Conservation (phyloP, 495 filamentous ascomycete species). For the Penicillium coffeae region DNA sequence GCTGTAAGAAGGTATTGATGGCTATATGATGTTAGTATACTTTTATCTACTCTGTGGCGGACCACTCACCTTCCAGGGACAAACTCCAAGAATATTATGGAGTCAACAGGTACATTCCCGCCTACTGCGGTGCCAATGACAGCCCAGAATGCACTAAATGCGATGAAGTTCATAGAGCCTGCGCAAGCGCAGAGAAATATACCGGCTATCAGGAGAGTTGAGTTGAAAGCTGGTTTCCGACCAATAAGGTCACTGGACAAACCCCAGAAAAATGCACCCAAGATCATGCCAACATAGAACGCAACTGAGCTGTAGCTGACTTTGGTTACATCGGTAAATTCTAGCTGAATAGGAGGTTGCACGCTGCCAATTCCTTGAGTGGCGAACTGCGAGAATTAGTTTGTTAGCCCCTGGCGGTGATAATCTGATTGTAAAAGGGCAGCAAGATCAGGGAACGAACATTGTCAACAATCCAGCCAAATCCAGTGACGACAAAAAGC, state of each 20-base stretch:
- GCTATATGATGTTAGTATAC: conserved; percentile 7
- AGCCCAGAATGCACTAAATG: conserved; percentile 33
- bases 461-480: conserved; percentile 36
- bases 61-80: conserved; percentile 22
- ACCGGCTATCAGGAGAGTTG: conserved; percentile 24
- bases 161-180: conserved; percentile 27
- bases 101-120: conserved; percentile 33
- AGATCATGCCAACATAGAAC: conserved; percentile 33
- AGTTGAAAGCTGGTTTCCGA: conserved; percentile 29
- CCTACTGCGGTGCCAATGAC: conserved; percentile 32
- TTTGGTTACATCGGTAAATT: conserved; percentile 24
- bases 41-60: background rate
- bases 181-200: conserved; percentile 28
- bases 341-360: conserved; percentile 27
- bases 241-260: conserved; percentile 31
- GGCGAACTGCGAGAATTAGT: conserved; percentile 18
- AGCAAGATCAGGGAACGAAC: conserved; percentile 7
- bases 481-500: conserved; percentile 31
- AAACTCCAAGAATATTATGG: conserved; percentile 32
- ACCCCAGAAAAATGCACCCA: conserved; percentile 35
- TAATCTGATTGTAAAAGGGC: background rate
- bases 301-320: conserved; percentile 36
- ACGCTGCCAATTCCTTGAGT: conserved; percentile 30
- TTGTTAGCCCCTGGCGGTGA: too few species aligned
- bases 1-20: conserved; percentile 32